These are phyloP conservation scores for Parastagonospora nodorum DNA, from an alignment of 2,329 filamentous ascomycete genomes.

Conservation along the genomic window DNA sequence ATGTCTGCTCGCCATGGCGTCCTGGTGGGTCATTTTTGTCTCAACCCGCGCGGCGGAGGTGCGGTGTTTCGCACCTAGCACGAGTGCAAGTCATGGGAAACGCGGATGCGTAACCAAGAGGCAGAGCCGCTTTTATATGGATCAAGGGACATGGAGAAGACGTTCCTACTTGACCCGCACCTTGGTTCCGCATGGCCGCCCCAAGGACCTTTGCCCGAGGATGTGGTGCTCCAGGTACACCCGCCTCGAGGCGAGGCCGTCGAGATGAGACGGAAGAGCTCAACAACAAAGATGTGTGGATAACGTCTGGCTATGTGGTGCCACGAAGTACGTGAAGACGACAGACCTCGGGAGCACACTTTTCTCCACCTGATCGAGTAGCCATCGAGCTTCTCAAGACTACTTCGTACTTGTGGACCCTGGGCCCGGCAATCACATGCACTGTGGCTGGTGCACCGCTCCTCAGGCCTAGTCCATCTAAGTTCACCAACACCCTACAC, in stretches of 20 bases:
- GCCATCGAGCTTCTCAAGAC: too few species aligned
- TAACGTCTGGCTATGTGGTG: not conserved
- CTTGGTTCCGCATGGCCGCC: constrained; percentile 27
- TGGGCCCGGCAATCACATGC: constrained; percentile 24
- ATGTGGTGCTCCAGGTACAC: constrained; percentile 6
- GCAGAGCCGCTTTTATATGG: constrained; percentile 31
- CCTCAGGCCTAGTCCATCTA: constrained; percentile 28
- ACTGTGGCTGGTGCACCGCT: constrained; percentile 17
- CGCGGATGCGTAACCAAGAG: constrained; percentile 14
- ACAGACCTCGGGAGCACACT: too few species aligned
- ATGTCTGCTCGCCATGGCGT: constrained; percentile 19
- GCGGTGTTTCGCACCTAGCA: constrained; percentile 25
- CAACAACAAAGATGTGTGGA: not conserved
- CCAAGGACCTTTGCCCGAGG: constrained; percentile 27
- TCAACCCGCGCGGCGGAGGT: constrained; percentile 15
- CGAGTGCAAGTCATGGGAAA: constrained; percentile 23
- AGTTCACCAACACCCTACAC: constrained; percentile 18
- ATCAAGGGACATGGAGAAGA: constrained; percentile 14
- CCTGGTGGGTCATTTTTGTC: constrained; percentile 15
- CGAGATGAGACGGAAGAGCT: not conserved
- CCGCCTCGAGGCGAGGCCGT: not conserved
- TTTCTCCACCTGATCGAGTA: too few species aligned
- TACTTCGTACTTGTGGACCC: not conserved
- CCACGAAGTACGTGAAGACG: too few species aligned
- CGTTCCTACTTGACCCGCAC: constrained; percentile 33